These are phyloP conservation scores for Microsporum audouinii DNA, from an alignment of 2,329 filamentous ascomycete species.

Conservation along the genomic window DNA sequence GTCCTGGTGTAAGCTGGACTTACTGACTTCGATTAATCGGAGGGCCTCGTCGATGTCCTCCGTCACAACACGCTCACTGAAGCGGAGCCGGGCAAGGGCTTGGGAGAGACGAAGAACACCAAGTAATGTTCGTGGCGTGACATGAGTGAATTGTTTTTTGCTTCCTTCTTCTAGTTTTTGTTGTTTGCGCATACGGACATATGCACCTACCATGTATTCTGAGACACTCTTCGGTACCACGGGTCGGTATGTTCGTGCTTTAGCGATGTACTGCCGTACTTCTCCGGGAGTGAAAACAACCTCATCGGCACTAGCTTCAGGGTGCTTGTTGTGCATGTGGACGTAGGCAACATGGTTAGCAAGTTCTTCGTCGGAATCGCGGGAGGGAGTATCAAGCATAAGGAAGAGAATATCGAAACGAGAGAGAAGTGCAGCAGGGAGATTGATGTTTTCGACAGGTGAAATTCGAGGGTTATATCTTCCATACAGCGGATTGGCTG, in stretches of 20 bases:
- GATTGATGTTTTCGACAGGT: conserved; percentile 97
- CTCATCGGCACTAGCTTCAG: conserved; percentile 55
- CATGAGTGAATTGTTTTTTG: conserved; percentile 88
- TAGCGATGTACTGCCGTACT: conserved; percentile 90
- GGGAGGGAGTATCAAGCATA: conserved; percentile 83
- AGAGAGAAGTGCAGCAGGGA: conserved; percentile 89
- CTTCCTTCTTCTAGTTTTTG: conserved; percentile 83
- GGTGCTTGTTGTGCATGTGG: conserved; percentile 92
- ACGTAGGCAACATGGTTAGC: conserved; percentile 93
- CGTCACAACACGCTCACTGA: conserved; percentile 69
- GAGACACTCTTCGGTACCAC: conserved; percentile 73
- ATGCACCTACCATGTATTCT: conserved; percentile 95
- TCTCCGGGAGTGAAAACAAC: conserved; percentile 87
- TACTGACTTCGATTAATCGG: conserved; percentile 81
- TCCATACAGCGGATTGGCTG: conserved; percentile 92
- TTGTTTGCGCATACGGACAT: conserved; percentile 84
- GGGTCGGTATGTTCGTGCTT: conserved; percentile 79
- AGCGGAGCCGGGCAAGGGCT: conserved; percentile 81
- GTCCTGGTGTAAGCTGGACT: conserved; percentile 75
- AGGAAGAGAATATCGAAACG: conserved; percentile 97
- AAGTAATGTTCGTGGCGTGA: conserved; percentile 82
- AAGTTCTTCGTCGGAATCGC: conserved; percentile 82
- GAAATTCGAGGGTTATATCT: conserved; percentile 97
- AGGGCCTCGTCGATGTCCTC: conserved; percentile 95
- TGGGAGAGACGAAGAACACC: conserved; percentile 88